Base-by-base conservation (phyloP, 345 rosid species). In the Euphorbia pulcherrima region DNA sequence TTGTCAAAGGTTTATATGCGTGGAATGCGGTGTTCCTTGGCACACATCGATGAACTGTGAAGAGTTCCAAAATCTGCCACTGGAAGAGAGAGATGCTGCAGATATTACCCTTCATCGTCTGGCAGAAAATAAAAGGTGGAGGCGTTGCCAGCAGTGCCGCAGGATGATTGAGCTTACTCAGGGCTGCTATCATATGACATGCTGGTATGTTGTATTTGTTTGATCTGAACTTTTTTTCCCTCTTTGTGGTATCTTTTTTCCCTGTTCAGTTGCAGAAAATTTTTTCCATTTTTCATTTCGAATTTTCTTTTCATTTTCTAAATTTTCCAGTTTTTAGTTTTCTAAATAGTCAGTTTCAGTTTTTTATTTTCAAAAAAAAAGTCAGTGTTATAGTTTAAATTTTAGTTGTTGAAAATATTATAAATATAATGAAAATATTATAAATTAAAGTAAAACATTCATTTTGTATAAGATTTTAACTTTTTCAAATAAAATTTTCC, bases 101-200 rank as follows among this genome's bases (percentile, higher is more conserved):
- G 99, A 91, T 77, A 82, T 85, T 55, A 87, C 96, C 54, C 76
- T 88, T 86, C 96, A 91, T 80, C 92, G 74, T 10, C 81, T 94
- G 59, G 96, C 97, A 0, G 86, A 77, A 81, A 88, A 87, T 75
- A 86, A 89, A 73, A 83, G 97, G 72, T 94, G 99, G 97, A 89
- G 83, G 76, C 85, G 90, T 50, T 94, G 97, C 83, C 97, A 86
- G 73, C 97, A 84, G 61, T 91, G 97, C 68, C 92, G 83, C 56
- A 84, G 87, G 74, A 94, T 94, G 97, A 88, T 89, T 47, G 96
- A 94, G 77, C 99, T 89, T 46, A 71, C 85, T 27, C 97, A 89
- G 61, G 97, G 99, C 72, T 94, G 99, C 82, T 79, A 89, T 77
- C 99, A 89, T 83, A 89, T 94, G 92, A 91, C 97, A 30, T 94